A percentile compares a stretch with the other conserved stretches of the same genome.
Evolutionary conservation across 2,329 filamentous ascomycete species (phyloP).

Genomic region (Cryphonectria naterciae): DNA sequence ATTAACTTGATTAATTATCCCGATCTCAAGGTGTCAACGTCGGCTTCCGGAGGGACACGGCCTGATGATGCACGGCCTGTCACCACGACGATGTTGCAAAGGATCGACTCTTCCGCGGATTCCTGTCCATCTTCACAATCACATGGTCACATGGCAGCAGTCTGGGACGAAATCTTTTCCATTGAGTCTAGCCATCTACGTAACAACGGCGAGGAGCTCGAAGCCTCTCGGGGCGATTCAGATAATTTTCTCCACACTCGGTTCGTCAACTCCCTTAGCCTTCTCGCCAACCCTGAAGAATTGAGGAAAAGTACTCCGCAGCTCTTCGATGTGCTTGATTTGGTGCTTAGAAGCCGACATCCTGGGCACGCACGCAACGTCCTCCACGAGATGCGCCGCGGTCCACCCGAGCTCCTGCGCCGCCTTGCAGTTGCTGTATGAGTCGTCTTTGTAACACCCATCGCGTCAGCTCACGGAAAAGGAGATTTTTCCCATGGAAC

Average conservation of each 20-base stretch:
- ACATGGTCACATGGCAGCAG: background rate
- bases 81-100: background rate
- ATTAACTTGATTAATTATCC: background rate
- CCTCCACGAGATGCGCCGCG: constrained; percentile 82
- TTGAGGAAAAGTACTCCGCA: constrained; percentile 77
- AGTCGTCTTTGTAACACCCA: constrained; percentile 69
- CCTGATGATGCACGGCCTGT: background rate
- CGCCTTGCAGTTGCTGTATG: constrained; percentile 76
- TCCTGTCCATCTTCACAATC: background rate
- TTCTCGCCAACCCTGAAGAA: constrained; percentile 68
- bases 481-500: background rate
- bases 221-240: background rate
- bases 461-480: background rate
- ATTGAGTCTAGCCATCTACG: background rate
- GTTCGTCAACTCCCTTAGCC: background rate
- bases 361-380: constrained; percentile 65
- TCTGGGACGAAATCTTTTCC: background rate
- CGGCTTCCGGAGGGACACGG: background rate
- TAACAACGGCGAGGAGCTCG: background rate
- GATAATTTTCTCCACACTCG: background rate
- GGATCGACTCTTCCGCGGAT: background rate
- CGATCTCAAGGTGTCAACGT: background rate
- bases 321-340: constrained; percentile 74
- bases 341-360: constrained; percentile 72
- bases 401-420: constrained; percentile 85